Percentiles rank a stretch among this genome's conserved stretches.
These are phyloP conservation scores for Umbelopsis sp. DNA, from an alignment of 192 early-diverging fungal genomes.

Conservation along the genomic window DNA sequence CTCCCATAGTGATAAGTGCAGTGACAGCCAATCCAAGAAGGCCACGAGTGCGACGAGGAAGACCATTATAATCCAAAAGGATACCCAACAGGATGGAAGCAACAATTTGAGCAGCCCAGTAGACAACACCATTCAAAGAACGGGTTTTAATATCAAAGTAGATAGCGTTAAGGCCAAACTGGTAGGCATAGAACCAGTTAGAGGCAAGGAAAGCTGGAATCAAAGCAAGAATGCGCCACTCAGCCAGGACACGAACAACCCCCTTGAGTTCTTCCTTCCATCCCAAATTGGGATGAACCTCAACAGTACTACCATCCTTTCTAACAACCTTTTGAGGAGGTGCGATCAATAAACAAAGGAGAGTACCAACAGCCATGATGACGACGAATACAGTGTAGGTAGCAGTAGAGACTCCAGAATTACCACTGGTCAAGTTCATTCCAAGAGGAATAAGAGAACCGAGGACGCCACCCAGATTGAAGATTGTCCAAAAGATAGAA, in stretches of 20 bases:
- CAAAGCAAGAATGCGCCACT: conserved; percentile 66
- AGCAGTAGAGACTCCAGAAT: conserved; percentile 59
- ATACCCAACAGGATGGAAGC: conserved; percentile 60
- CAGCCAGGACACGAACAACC: conserved; percentile 52
- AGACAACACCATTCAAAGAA: conserved; percentile 68
- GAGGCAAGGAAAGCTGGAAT: conserved; percentile 71
- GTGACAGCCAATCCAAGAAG: conserved; percentile 55
- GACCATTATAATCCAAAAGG: conserved; percentile 60
- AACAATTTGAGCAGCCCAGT: conserved; percentile 73
- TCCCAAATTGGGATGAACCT: conserved; percentile 61
- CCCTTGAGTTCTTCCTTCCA: conserved; percentile 52
- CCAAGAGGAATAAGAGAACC: conserved; percentile 75
- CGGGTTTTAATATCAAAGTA: conserved; percentile 72
- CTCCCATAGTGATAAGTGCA: conserved; percentile 49
- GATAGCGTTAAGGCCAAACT: conserved; percentile 64
- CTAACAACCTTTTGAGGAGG: conserved; percentile 59
- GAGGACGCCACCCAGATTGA: conserved; percentile 79
- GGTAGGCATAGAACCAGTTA: conserved; percentile 81
- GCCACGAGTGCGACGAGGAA: conserved; percentile 63
- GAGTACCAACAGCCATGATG: conserved; percentile 61
- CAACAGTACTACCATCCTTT: conserved; percentile 64
- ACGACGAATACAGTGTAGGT: conserved; percentile 71
- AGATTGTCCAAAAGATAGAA: conserved; percentile 86
- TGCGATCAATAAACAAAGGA: conserved; percentile 53
- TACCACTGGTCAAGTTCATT: conserved; percentile 64